Evolutionary conservation across 2,329 filamentous ascomycete species (phyloP).

Genomic region (Remersonia thermophila): DNA sequence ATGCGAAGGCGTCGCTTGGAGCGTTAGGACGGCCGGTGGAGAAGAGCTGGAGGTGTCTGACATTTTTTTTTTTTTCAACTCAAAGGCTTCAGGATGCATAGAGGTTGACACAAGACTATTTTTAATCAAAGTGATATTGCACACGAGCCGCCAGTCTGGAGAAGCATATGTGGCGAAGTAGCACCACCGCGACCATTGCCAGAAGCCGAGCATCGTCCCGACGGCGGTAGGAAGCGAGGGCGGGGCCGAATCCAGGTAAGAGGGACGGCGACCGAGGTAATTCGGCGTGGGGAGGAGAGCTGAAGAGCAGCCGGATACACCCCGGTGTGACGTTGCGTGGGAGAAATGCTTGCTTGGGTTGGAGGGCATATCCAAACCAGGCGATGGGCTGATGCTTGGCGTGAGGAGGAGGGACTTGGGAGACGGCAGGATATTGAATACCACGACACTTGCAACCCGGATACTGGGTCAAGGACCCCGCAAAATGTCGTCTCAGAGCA

Average conservation of each 20-base stretch:
- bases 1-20: too few species aligned
- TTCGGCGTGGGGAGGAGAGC: background rate
- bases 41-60: too few species aligned
- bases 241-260: slow-evolving; percentile 7
- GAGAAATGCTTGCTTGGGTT: background rate
- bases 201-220: slow-evolving; percentile 1
- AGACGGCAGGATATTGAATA: slow-evolving; percentile 11
- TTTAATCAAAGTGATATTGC: slow-evolving; percentile 9
- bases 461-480: slow-evolving; percentile 5
- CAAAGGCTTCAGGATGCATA: background rate
- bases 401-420: background rate
- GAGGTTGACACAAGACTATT: slow-evolving; percentile 5
- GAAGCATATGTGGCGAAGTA: background rate
- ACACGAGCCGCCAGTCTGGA: slow-evolving; percentile 1
- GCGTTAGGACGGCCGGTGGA: too few species aligned
- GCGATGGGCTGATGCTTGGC: background rate
- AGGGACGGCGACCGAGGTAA: slow-evolving; percentile 2
- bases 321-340: slow-evolving; percentile 5
- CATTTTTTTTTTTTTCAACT: too few species aligned
- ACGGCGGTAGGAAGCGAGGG: slow-evolving; percentile 4
- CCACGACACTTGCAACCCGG: slow-evolving; percentile 1
- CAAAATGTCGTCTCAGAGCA: background rate
- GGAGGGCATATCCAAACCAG: slow-evolving; percentile 2
- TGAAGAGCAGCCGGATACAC: background rate
- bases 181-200: background rate